Base-by-base conservation (phyloP, 2,329 filamentous ascomycete genomes). In the Albifimbria verrucaria region DNA sequence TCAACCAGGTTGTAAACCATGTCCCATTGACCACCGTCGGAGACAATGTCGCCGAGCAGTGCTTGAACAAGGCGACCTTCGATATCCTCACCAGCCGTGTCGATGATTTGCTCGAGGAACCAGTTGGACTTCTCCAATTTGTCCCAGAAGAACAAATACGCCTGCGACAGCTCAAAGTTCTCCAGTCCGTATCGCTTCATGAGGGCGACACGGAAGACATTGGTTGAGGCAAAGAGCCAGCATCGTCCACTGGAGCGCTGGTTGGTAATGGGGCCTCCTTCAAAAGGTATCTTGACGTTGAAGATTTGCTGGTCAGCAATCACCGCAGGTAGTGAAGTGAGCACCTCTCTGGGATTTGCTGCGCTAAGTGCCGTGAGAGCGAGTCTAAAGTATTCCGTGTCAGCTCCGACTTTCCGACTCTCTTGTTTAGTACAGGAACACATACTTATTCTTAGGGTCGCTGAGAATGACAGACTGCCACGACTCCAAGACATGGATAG, bases 221-320 rank as follows among this genome's bases (percentile, higher is more conserved):
- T 96, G n/a, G 90, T 94, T 4, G 89, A 85, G 1, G 92, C 92
- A 62, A 96, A 96, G 57, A 96, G 82, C 92, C 92, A 96, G 77
- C 92, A 96, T 58, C 92, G 81, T 7, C 91, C 92, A 2, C 88
- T 92, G 7, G 82, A 82, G 28, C 87, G 80, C 73, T 96, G 91
- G 68, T 95, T 92, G 0, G 92, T 95, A 57, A 96, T 87, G 0
- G 92, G 92, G 0, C 78, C 80, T 48, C 91, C 92, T 69, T 96
- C 91, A 51, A 89, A 79, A 0, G 90, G 88, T 55, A 96, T 92
- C 68, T 85, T 85, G 68, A 92, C 73, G 65, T 92, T 95, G 83
- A 92, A 96, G 56, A 88, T 80, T 52, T 96, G 91, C 51, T 84
- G 87, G 66, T 94, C 88, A 41, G 80, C 72, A 55, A 90, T 81